Base-by-base conservation (phyloP, 352 stramenopile species). In the Globisporangium barbulae region DNA sequence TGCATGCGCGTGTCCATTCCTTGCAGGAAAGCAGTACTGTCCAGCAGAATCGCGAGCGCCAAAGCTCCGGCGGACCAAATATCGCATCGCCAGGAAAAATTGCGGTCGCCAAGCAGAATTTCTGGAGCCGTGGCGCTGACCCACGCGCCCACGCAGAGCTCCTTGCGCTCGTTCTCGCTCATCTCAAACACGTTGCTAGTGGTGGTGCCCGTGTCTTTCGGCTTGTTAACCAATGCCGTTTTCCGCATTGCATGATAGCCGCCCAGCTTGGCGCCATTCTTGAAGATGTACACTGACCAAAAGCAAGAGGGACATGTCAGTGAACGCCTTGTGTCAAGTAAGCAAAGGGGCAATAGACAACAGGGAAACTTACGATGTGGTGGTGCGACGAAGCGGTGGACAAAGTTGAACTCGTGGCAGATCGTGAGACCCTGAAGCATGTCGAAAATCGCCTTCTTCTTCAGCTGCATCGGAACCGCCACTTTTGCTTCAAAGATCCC, bases 61-160 rank as follows among this genome's bases (percentile, higher is more conserved):
- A 93, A 75, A 61, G 79, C 89, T 17, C 87, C 87, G 30, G 75
- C 74, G 0, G 83, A 85, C 87, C 87, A 96, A 19, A 96, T 74
- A 53, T 96, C 87, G 3, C 76, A 73, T 48, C 82, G 78, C 75
- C 78, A 92, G 12, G 80, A 88, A 69, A 82, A 96, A 39, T 76
- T 73, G 9, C 66, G 77, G 45, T 88, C 80, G 4, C 87, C 87
- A 0, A 96, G 74, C 37, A 96, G 58, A 0, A 96, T 63, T 61
- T 96, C 87, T 2, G 87, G 87, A 7, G 87, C 80, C 19, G 81
- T 75, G 31, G 84, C 71, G 21, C 88, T 73, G 15, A 96, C 57
- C 74, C 79, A 88, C 47, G 85, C 75, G 2, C 87, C 87, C 39
- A 79, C 69, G 53, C 69, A 81, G 39, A 91, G 81, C 56, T 94